Conservation (phyloP, 768 basidiomycete genomes). For the Pisolithus marmoratus region DNA sequence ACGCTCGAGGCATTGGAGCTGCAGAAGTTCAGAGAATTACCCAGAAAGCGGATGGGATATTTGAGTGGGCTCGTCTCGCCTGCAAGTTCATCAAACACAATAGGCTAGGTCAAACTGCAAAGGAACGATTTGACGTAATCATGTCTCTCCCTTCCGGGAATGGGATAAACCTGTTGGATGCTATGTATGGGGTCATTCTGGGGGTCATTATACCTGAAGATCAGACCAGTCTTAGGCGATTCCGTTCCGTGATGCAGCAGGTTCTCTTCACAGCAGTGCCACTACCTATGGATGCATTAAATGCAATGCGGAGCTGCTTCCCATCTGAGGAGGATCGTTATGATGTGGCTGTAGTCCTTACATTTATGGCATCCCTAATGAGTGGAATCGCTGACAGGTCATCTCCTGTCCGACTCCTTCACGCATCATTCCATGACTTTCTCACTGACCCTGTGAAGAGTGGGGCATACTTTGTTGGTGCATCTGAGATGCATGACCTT, state of each 20-base stretch:
- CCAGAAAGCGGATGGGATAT: background rate
- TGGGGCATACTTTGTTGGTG: slow-evolving; percentile 9
- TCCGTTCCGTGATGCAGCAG: background rate
- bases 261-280: slow-evolving; percentile 5
- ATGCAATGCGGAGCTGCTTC: background rate
- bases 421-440: slow-evolving; percentile 26
- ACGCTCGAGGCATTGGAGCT: background rate
- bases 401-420: slow-evolving; percentile 13
- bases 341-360: background rate
- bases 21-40: background rate
- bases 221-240: background rate
- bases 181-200: background rate
- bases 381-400: background rate
- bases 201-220: background rate
- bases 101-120: background rate
- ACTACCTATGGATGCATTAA: background rate
- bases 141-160: background rate
- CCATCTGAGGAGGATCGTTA: background rate
- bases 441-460: slow-evolving; percentile 9
- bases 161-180: background rate
- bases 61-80: slow-evolving; percentile 4
- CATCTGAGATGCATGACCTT: slow-evolving; percentile 12
- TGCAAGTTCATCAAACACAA: background rate
- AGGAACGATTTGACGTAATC: background rate
- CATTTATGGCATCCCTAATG: slow-evolving; percentile 3